A percentile compares a stretch with the other conserved stretches of the same genome.
These are phyloP conservation scores for Lineolata rhizophorae DNA, from an alignment of 495 filamentous ascomycete genomes.

Conservation along the genomic window DNA sequence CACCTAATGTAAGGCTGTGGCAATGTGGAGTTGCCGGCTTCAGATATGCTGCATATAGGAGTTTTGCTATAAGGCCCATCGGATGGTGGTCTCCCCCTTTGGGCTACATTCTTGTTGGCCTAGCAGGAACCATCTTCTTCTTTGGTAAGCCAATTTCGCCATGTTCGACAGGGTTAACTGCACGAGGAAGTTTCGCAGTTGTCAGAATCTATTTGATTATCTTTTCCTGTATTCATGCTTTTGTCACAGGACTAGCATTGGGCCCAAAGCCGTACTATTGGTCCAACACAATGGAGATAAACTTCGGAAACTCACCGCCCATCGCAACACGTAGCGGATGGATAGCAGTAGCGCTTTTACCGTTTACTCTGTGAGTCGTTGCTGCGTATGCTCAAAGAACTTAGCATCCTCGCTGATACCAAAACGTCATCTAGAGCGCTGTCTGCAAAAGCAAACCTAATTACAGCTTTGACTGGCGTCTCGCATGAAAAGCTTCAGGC, in stretches of 20 bases:
- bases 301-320: constrained; percentile 22
- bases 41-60: constrained; percentile 23
- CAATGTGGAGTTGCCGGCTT: constrained; percentile 10
- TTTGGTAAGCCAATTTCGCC: no score
- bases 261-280: constrained; percentile 34
- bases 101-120: constrained; percentile 21
- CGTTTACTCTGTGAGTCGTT: constrained; percentile 9
- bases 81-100: constrained; percentile 23
- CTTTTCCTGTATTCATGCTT: no score
- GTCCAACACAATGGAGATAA: constrained; percentile 22
- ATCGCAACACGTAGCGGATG: constrained; percentile 11
- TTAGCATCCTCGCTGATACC: background rate
- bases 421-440: constrained; percentile 3
- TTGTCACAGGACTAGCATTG: no score
- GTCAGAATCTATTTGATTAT: no score
- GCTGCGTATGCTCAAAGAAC: no score
- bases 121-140: constrained; percentile 25
- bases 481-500: constrained; percentile 12
- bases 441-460: constrained; percentile 12
- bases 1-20: constrained; percentile 7
- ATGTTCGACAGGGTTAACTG: no score
- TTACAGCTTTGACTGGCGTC: constrained; percentile 10
- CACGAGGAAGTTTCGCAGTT: no score
- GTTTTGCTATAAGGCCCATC: constrained; percentile 15
- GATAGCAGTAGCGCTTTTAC: constrained; percentile 11